Percentiles rank a stretch among this genome's conserved stretches.
Conservation (phyloP, 2,329 filamentous ascomycete species). For the Alternaria rosae region DNA sequence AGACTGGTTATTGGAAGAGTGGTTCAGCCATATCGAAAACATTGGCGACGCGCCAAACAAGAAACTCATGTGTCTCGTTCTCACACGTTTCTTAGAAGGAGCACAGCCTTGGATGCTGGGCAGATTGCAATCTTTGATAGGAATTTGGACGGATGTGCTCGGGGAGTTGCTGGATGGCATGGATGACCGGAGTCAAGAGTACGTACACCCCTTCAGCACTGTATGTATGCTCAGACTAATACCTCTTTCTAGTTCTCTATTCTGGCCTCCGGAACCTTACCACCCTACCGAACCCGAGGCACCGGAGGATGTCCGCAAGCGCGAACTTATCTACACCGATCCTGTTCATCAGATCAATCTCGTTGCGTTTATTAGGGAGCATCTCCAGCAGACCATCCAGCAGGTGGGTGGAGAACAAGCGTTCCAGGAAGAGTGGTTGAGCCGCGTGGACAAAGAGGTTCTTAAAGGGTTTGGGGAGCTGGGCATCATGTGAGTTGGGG, state of each 20-base stretch:
- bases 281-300: slow-evolving; percentile 47
- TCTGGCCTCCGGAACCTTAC: slow-evolving; percentile 49
- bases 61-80: slow-evolving; percentile 75
- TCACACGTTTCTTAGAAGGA: slow-evolving; percentile 75
- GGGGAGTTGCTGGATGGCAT: slow-evolving; percentile 69
- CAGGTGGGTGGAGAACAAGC: slow-evolving; percentile 68
- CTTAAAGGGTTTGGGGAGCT: slow-evolving; percentile 65
- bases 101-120: slow-evolving; percentile 64
- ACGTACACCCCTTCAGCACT: slow-evolving; percentile 15
- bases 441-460: slow-evolving; percentile 78
- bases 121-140: slow-evolving; percentile 75
- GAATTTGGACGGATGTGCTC: slow-evolving; percentile 76
- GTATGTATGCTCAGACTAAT: background rate
- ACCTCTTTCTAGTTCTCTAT: slow-evolving; percentile 47
- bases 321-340: slow-evolving; percentile 65
- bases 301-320: slow-evolving; percentile 56
- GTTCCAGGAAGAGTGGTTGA: slow-evolving; percentile 73
- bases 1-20: slow-evolving; percentile 62
- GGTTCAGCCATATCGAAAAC: slow-evolving; percentile 73
- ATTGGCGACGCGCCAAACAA: slow-evolving; percentile 70
- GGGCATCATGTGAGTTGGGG: slow-evolving; percentile 41
- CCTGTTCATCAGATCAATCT: slow-evolving; percentile 72
- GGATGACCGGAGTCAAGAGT: slow-evolving; percentile 54
- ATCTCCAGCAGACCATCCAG: slow-evolving; percentile 66
- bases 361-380: slow-evolving; percentile 68